Conservation (phyloP, 139 green algal species). For the Coelastrella sp. region DNA sequence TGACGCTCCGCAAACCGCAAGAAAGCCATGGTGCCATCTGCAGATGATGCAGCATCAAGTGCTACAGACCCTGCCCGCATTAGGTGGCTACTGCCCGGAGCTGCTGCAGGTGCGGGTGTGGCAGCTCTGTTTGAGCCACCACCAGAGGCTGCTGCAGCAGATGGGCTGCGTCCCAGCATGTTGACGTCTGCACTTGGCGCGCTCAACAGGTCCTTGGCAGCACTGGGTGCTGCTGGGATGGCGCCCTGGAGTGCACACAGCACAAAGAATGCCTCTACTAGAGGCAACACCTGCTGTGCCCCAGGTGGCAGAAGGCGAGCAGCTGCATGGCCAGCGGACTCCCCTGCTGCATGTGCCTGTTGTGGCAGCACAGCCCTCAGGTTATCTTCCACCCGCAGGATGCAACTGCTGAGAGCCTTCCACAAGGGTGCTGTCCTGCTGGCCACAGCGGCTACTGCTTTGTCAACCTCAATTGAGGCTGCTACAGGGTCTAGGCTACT, state of each 20-base stretch:
- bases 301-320: slow-evolving; percentile 79
- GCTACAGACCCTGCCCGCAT: not conserved
- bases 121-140: not conserved
- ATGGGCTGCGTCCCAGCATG: not conserved
- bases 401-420: slow-evolving; percentile 64
- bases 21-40: slow-evolving; percentile 41
- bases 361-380: slow-evolving; percentile 24
- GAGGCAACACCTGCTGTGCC: slow-evolving; percentile 84
- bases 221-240: slow-evolving; percentile 49
- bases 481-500: not conserved
- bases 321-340: slow-evolving; percentile 22
- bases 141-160: not conserved
- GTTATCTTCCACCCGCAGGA: slow-evolving; percentile 59
- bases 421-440: slow-evolving; percentile 65
- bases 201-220: slow-evolving; percentile 23
- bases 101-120: not conserved
- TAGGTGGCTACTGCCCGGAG: not conserved
- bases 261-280: slow-evolving; percentile 96
- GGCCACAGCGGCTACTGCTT: slow-evolving; percentile 47
- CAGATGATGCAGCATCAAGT: not conserved
- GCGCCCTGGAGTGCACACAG: slow-evolving; percentile 71
- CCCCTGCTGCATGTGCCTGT: not conserved
- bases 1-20: slow-evolving; percentile 90
- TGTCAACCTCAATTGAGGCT: slow-evolving; percentile 20
- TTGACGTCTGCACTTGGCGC: slow-evolving; percentile 36